A percentile compares a stretch with the other conserved stretches of the same genome.
Evolutionary conservation across 768 basidiomycete genomes (phyloP).

Genomic region (Dacryopinax spathularia): DNA sequence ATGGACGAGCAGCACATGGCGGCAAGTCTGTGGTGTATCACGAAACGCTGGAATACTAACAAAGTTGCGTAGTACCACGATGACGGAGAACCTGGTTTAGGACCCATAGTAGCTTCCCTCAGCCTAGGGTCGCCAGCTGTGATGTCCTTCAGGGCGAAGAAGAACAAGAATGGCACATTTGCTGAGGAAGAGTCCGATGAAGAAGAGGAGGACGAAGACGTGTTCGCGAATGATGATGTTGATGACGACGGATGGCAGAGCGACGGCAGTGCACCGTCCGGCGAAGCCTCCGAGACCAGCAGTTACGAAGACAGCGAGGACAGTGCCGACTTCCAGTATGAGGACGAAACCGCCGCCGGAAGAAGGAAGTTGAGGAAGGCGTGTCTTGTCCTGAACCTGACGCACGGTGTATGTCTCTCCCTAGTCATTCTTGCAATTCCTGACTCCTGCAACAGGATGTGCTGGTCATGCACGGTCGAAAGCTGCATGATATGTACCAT

Average conservation of each 20-base stretch:
- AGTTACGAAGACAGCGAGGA: background rate
- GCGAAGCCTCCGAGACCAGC: background rate
- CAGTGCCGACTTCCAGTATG: background rate
- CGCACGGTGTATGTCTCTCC: background rate
- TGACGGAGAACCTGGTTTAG: background rate
- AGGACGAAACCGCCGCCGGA: background rate
- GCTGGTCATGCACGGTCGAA: background rate
- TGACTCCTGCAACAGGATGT: background rate
- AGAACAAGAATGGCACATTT: background rate
- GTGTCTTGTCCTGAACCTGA: background rate
- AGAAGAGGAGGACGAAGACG: background rate
- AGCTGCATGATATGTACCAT: background rate
- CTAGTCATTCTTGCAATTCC: background rate
- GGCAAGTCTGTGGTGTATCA: too few species aligned
- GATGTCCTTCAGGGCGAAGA: background rate
- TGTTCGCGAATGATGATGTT: background rate
- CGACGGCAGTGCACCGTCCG: too few species aligned
- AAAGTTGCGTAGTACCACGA: constrained; percentile 2
- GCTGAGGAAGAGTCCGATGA: background rate
- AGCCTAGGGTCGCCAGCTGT: background rate
- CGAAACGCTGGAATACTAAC: too few species aligned
- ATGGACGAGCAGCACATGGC: background rate
- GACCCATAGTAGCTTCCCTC: background rate
- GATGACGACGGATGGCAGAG: too few species aligned
- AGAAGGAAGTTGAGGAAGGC: background rate